Conservation (phyloP, 441 rosid species). For the Gossypium aridum region DNA sequence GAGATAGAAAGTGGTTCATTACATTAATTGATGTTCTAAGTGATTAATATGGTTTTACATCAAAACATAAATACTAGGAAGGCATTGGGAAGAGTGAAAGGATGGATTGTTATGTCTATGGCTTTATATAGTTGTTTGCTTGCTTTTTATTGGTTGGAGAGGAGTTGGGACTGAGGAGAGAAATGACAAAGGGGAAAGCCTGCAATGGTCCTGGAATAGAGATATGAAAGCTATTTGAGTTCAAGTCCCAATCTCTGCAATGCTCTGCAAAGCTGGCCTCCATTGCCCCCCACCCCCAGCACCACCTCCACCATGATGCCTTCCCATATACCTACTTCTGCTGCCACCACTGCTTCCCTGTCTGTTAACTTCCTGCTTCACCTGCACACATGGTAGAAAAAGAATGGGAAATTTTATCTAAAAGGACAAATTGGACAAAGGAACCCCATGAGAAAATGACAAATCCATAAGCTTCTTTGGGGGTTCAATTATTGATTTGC, state of each 20-base stretch:
- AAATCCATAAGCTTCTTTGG: too few relatives aligned
- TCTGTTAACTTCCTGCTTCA: constrained; percentile 22
- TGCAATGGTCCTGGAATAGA: background rate
- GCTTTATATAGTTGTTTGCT: background rate
- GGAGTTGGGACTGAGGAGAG: background rate
- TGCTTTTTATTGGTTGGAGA: background rate
- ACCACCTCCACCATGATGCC: constrained; percentile 22
- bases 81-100: constrained; percentile 9
- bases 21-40: background rate
- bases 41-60: background rate
- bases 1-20: background rate
- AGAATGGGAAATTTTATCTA: too few relatives aligned
- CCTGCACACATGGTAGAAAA: constrained; percentile 9
- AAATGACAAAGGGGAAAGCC: background rate
- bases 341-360: constrained; percentile 21
- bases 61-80: background rate
- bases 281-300: constrained; percentile 45
- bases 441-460: too few relatives aligned
- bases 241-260: constrained; percentile 58
- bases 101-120: background rate
- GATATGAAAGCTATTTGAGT: background rate
- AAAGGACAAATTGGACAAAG: too few relatives aligned
- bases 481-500: too few relatives aligned
- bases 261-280: constrained; percentile 86
- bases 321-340: constrained; percentile 21